Conservation (phyloP, 345 rosid genomes). For the Hirschfeldia incana region DNA sequence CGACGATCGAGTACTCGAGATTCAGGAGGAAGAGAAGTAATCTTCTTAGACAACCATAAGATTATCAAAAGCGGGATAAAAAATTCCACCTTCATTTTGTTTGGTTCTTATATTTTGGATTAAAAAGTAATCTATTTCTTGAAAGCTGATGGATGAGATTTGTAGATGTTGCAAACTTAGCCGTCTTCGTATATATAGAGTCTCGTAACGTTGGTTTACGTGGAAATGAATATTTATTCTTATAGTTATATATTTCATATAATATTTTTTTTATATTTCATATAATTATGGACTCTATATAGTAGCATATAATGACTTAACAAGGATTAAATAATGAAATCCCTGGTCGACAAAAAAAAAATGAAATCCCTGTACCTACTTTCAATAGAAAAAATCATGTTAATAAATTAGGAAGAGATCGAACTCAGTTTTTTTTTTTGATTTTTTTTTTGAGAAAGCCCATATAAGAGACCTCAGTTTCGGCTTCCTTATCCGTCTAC, state of each 20-base stretch:
- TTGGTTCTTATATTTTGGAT: not conserved
- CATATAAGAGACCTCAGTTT: not conserved
- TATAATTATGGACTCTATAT: not conserved
- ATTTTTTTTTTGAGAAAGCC: too few relatives aligned
- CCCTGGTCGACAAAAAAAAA: not conserved
- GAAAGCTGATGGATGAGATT: not conserved
- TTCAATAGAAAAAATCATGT: not conserved
- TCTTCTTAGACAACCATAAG: slow-evolving; percentile 30
- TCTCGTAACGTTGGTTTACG: slow-evolving; percentile 19
- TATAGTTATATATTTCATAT: not conserved
- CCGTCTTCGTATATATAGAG: slow-evolving; percentile 5
- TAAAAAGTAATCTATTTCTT: not conserved
- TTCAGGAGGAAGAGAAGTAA: slow-evolving; percentile 16
- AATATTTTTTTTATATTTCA: too few relatives aligned
- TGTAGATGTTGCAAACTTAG: slow-evolving; percentile 10
- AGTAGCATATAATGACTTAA: not conserved
- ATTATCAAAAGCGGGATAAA: slow-evolving; percentile 30
- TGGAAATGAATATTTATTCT: slow-evolving; percentile 21
- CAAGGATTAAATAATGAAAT: not conserved
- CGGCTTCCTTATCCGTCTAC: slow-evolving; percentile 5
- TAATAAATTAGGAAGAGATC: not conserved
- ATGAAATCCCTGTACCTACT: not conserved
- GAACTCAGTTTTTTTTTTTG: too few relatives aligned
- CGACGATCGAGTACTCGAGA: slow-evolving; percentile 14
- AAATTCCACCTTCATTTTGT: slow-evolving; percentile 15